Percentiles rank a stretch among this genome's conserved stretches.
Evolutionary conservation across 2,329 filamentous ascomycete species (phyloP).

Genomic region (Diaporthe sp.): DNA sequence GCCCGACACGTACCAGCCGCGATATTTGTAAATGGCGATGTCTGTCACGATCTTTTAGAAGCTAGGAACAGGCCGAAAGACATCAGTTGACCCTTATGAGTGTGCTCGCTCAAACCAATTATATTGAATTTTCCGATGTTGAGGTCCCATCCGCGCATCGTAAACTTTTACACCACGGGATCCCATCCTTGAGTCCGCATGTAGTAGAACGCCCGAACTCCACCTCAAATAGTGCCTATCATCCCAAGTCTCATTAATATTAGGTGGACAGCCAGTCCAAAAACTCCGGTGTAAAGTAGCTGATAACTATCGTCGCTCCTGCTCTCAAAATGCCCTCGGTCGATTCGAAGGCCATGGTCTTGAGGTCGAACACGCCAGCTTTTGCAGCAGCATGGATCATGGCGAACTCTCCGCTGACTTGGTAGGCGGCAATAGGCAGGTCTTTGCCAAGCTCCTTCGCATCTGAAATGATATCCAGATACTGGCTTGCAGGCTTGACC

Average conservation of each 20-base stretch:
- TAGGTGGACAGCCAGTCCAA: slow-evolving; percentile 75
- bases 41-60: background rate
- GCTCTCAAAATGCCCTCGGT: slow-evolving; percentile 94
- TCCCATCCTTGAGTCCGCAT: slow-evolving; percentile 12
- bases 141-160: slow-evolving; percentile 19
- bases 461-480: slow-evolving; percentile 97
- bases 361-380: slow-evolving; percentile 95
- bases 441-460: slow-evolving; percentile 95
- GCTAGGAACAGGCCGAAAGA: background rate
- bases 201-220: slow-evolving; percentile 36
- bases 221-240: slow-evolving; percentile 13
- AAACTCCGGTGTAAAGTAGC: slow-evolving; percentile 91
- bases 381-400: slow-evolving; percentile 98
- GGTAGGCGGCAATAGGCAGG: slow-evolving; percentile 94
- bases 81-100: background rate
- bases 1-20: background rate
- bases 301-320: slow-evolving; percentile 92
- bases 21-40: slow-evolving; percentile 18
- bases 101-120: slow-evolving; percentile 1
- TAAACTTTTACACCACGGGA: slow-evolving; percentile 9
- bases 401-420: slow-evolving; percentile 96
- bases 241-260: slow-evolving; percentile 21
- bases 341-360: slow-evolving; percentile 94
- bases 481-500: slow-evolving; percentile 97
- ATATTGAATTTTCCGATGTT: slow-evolving; percentile 29